Evolutionary conservation across 176 grass and related monocot species (phyloP).

Genomic region (Dactylis glomerata): DNA sequence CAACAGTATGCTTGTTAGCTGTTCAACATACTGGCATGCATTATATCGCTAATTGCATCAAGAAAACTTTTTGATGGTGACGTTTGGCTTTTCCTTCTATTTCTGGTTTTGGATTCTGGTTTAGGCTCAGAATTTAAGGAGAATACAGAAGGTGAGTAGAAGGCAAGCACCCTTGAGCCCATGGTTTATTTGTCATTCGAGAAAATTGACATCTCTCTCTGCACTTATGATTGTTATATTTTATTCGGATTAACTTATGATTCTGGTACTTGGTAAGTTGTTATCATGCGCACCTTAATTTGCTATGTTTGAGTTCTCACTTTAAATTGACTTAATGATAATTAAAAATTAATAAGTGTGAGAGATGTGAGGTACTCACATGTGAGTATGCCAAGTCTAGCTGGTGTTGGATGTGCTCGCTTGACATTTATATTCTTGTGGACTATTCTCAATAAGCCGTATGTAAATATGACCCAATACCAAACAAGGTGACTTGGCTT

Average conservation of each 20-base stretch:
- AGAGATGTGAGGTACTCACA: background rate
- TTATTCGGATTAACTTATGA: no score
- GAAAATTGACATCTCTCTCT: no score
- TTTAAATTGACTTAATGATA: background rate
- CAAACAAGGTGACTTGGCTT: background rate
- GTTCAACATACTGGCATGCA: no score
- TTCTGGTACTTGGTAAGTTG: no score
- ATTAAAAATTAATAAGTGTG: background rate
- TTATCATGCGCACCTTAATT: no score
- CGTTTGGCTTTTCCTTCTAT: background rate
- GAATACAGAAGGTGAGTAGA: no score
- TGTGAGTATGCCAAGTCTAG: background rate
- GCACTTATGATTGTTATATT: no score
- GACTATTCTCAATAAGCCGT: background rate
- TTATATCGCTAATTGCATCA: no score
- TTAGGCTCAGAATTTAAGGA: background rate
- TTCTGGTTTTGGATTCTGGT: background rate
- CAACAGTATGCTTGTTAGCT: no score
- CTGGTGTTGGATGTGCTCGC: background rate
- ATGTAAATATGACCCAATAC: background rate
- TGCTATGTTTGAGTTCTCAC: no score
- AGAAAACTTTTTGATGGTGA: background rate
- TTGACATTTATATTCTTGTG: background rate
- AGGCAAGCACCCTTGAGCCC: no score
- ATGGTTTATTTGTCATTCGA: no score